These are phyloP conservation scores for Schwanniomyces polymorphus DNA, from an alignment of 805 yeast species.

Conservation along the genomic window DNA sequence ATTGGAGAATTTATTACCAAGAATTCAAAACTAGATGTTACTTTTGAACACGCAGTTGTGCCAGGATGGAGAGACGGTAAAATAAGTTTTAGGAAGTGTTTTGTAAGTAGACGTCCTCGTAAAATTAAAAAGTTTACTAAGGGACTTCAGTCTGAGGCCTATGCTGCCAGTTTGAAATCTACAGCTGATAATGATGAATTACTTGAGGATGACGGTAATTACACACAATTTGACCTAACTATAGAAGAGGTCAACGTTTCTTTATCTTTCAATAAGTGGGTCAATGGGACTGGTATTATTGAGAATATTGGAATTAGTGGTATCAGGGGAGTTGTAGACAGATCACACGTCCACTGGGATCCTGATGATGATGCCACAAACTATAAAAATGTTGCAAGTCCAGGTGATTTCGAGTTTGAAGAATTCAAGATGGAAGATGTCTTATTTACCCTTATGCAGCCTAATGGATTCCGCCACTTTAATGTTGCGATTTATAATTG, in stretches of 20 bases:
- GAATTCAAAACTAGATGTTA: conserved; percentile 79
- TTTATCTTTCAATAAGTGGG: conserved; percentile 80
- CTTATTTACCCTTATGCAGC: conserved; percentile 78
- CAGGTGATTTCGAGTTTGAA: conserved; percentile 93
- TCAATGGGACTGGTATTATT: conserved; percentile 85
- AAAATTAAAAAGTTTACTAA: conserved; percentile 53
- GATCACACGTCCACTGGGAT: conserved; percentile 84
- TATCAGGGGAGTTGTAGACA: conserved; percentile 86
- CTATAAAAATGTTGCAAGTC: conserved; percentile 67
- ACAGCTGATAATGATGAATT: conserved; percentile 22
- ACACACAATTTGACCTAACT: conserved; percentile 91
- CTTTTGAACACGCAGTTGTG: conserved; percentile 90
- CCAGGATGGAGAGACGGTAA: conserved; percentile 92
- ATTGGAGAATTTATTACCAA: conserved; percentile 82
- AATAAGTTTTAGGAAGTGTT: conserved; percentile 80
- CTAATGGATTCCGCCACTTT: conserved; percentile 77
- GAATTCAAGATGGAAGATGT: conserved; percentile 82
- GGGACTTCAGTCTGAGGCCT: conserved; percentile 74
- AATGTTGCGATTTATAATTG: conserved; percentile 86
- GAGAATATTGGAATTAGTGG: conserved; percentile 78
- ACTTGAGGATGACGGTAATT: conserved; percentile 81
- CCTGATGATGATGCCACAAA: conserved; percentile 81
- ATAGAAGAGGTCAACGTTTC: conserved; percentile 83
- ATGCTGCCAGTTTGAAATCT: conserved; percentile 46
- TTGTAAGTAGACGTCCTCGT: conserved; percentile 82